phyloP scores from a whole-genome alignment of 305 asterid species.

The Lippia alba region DNA sequence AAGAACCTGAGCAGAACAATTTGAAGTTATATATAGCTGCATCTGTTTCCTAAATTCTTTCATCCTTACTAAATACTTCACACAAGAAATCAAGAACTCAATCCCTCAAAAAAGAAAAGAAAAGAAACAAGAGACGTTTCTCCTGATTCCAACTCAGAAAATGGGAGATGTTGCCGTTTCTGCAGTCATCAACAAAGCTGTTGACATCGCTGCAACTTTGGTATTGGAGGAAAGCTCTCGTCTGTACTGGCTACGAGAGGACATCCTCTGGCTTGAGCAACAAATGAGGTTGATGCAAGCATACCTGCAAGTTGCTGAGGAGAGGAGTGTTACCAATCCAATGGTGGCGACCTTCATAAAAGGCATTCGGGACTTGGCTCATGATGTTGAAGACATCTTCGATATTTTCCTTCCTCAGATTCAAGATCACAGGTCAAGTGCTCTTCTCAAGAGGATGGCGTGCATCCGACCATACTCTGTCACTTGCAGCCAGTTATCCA shows the following conservation, averaged over 20 bases:
- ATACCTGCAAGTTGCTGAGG: not conserved
- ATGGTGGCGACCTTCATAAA: conserved; percentile 5
- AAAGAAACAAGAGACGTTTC: no score
- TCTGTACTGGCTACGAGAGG: not conserved
- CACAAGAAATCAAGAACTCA: not conserved
- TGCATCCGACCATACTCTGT: not conserved
- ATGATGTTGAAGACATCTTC: conserved; percentile 1
- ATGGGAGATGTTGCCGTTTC: conserved; percentile 29
- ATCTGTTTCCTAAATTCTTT: no score
- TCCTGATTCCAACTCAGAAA: not conserved
- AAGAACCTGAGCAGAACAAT: no score
- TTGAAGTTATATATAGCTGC: no score
- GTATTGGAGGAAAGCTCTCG: not conserved
- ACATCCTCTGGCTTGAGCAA: conserved; percentile 24
- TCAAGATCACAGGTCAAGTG: not conserved
- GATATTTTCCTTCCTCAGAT: conserved; percentile 15
- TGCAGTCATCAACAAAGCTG: conserved; percentile 14
- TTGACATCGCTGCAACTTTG: conserved; percentile 9
- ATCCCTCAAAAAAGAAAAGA: no score
- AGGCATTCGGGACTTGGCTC: conserved; percentile 29
- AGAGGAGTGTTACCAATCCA: no score
- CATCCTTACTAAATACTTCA: no score
- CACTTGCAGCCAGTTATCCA: not conserved
- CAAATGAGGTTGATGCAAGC: conserved; percentile 16
- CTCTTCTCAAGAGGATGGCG: not conserved